Percentiles rank a stretch among this genome's conserved stretches.
Evolutionary conservation across 495 filamentous ascomycete species (phyloP).

Genomic region (Xylaria nigripes): DNA sequence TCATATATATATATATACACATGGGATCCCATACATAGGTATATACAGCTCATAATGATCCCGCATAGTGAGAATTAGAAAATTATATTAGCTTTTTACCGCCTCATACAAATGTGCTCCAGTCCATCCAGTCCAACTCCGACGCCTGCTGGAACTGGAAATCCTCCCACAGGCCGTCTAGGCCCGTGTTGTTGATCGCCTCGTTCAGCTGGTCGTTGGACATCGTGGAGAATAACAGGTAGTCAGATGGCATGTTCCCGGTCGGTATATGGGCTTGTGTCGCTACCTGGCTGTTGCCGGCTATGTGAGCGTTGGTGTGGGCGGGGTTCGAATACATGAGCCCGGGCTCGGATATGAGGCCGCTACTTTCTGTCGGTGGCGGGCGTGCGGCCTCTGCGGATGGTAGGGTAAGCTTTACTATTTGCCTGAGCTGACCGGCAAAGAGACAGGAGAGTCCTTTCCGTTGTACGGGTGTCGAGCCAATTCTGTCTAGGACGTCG

Average conservation of each 20-base stretch:
- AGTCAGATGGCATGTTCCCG: slow-evolving; percentile 21
- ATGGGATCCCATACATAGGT: too few relatives aligned
- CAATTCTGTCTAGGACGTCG: slow-evolving; percentile 59
- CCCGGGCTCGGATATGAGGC: slow-evolving; percentile 10
- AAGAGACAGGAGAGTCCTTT: slow-evolving; percentile 41
- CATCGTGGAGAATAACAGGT: slow-evolving; percentile 28
- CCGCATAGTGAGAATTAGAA: too few relatives aligned
- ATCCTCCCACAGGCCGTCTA: slow-evolving; percentile 25
- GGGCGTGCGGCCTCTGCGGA: slow-evolving; percentile 16
- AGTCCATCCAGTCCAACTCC: slow-evolving; percentile 29
- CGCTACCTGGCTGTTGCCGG: slow-evolving; percentile 16
- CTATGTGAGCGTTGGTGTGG: slow-evolving; percentile 14
- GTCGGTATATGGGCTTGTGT: slow-evolving; percentile 20
- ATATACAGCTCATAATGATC: too few relatives aligned
- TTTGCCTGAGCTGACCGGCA: slow-evolving; percentile 24
- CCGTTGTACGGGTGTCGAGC: slow-evolving; percentile 53
- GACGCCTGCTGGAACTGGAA: slow-evolving; percentile 25
- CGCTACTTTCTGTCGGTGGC: slow-evolving; percentile 12
- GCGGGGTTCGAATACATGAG: slow-evolving; percentile 19
- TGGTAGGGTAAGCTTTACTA: slow-evolving; percentile 21
- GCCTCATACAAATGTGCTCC: slow-evolving; percentile 22
- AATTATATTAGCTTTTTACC: too few relatives aligned
- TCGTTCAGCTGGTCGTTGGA: slow-evolving; percentile 28
- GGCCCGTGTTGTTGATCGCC: slow-evolving; percentile 26
- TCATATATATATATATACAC: too few relatives aligned